Conservation (phyloP, 768 basidiomycete species). For the Tricholoma sp. region DNA sequence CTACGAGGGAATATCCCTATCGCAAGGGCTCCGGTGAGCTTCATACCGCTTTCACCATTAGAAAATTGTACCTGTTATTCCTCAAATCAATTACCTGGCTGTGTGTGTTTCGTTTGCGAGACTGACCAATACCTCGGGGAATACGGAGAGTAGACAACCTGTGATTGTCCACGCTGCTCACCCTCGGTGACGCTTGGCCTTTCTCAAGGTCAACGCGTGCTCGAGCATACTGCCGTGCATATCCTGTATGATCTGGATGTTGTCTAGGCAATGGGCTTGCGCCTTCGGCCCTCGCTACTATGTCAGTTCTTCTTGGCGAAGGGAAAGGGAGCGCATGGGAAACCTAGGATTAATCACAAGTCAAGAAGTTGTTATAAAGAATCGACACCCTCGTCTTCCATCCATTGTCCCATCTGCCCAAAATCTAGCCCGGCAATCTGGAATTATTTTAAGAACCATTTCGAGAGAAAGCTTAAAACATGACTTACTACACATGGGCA, state of each 20-base stretch:
- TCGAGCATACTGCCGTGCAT: not conserved
- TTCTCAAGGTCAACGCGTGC: no score
- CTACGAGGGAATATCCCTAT: not conserved
- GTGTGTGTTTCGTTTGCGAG: not conserved
- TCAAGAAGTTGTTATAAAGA: not conserved
- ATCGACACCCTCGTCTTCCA: conserved; percentile 2
- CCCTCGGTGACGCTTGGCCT: not conserved
- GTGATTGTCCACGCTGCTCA: not conserved
- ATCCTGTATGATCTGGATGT: not conserved
- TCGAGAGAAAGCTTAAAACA: conserved; percentile 7
- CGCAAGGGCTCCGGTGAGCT: not conserved
- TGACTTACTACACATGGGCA: conserved; percentile 5
- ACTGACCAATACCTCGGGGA: not conserved
- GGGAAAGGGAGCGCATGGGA: not conserved
- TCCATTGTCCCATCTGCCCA: conserved; percentile 16
- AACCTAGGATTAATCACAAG: not conserved
- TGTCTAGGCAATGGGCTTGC: not conserved
- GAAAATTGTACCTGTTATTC: not conserved
- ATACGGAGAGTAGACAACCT: no score
- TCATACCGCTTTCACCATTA: not conserved
- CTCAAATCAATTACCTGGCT: not conserved
- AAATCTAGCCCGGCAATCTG: conserved; percentile 11
- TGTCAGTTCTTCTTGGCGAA: not conserved
- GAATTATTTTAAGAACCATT: conserved; percentile 18
- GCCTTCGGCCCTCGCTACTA: no score